Conservation (phyloP, 2,329 filamentous ascomycete species). For the Corynespora cassiicola region DNA sequence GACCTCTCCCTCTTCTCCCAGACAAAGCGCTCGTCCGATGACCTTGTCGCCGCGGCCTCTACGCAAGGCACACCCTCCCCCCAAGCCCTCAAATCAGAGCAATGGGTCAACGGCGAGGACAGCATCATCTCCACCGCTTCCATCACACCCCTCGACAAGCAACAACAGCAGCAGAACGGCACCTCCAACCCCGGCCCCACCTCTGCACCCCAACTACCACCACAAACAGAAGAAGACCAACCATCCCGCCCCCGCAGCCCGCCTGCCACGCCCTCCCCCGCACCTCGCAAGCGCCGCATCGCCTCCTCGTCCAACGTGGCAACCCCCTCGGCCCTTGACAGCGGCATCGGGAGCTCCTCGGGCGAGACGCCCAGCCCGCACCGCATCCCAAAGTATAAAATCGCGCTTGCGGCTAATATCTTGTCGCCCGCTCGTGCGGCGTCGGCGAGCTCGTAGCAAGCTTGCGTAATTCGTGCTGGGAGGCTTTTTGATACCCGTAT, state of each 20-base stretch:
- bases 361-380: conserved; percentile 25
- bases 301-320: conserved; percentile 10
- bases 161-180: no score
- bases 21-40: conserved; percentile 41
- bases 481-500: no score
- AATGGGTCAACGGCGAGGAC: conserved; percentile 22
- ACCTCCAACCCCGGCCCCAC: neutral
- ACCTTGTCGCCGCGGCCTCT: conserved; percentile 35
- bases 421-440: conserved; percentile 23
- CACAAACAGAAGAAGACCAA: conserved; percentile 16
- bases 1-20: conserved; percentile 35
- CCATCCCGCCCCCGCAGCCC: conserved; percentile 25
- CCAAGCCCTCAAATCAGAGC: conserved; percentile 8
- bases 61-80: conserved; percentile 34
- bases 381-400: conserved; percentile 38
- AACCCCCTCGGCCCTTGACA: no score
- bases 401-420: conserved; percentile 36
- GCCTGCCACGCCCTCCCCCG: conserved; percentile 18
- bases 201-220: neutral
- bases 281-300: conserved; percentile 15
- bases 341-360: conserved; percentile 4
- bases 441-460: no score
- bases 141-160: no score
- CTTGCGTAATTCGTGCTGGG: no score
- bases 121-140: conserved; percentile 16